Percentiles rank a stretch among this genome's conserved stretches.
phyloP scores from a whole-genome alignment of 192 early-diverging fungal species.

The Entomortierella chlamydospora region DNA sequence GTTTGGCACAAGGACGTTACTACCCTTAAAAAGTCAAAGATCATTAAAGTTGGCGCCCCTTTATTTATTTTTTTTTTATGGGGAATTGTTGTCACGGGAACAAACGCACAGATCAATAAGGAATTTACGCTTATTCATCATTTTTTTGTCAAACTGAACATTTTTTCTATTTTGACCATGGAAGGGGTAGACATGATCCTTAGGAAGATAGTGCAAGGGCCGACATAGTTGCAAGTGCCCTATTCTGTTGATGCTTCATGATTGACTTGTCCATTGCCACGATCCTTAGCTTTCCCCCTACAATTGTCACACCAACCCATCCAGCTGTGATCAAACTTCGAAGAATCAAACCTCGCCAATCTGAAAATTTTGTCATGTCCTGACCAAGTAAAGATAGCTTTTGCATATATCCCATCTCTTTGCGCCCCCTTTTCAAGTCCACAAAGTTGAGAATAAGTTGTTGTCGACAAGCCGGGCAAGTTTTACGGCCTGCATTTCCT shows the following conservation, averaged over 20 bases:
- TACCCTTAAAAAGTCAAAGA: too few species aligned
- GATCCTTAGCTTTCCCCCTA: slow-evolving; percentile 46
- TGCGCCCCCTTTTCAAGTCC: slow-evolving; percentile 37
- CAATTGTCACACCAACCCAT: slow-evolving; percentile 51
- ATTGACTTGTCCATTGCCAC: slow-evolving; percentile 48
- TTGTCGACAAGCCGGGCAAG: slow-evolving; percentile 49
- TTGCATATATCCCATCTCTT: slow-evolving; percentile 38
- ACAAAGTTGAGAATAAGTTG: slow-evolving; percentile 47
- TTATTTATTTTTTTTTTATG: too few species aligned
- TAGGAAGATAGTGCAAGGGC: slow-evolving; percentile 6
- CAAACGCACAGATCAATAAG: background rate
- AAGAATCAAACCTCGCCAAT: slow-evolving; percentile 41
- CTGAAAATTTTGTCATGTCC: slow-evolving; percentile 52
- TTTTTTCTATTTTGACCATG: background rate
- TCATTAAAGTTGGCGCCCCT: too few species aligned
- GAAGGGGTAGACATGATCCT: background rate
- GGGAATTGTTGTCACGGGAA: too few species aligned
- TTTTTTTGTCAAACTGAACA: background rate
- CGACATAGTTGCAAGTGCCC: slow-evolving; percentile 28
- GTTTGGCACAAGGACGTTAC: too few species aligned
- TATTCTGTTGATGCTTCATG: slow-evolving; percentile 40
- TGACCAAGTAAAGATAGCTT: slow-evolving; percentile 25
- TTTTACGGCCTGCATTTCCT: slow-evolving; percentile 37
- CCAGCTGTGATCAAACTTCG: slow-evolving; percentile 43
- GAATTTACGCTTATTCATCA: slow-evolving; percentile 1